Percentiles rank a stretch among this genome's conserved stretches.
These are phyloP conservation scores for Cavenderia fasciculata DNA, from an alignment of 78 protist genomes.

Conservation along the genomic window DNA sequence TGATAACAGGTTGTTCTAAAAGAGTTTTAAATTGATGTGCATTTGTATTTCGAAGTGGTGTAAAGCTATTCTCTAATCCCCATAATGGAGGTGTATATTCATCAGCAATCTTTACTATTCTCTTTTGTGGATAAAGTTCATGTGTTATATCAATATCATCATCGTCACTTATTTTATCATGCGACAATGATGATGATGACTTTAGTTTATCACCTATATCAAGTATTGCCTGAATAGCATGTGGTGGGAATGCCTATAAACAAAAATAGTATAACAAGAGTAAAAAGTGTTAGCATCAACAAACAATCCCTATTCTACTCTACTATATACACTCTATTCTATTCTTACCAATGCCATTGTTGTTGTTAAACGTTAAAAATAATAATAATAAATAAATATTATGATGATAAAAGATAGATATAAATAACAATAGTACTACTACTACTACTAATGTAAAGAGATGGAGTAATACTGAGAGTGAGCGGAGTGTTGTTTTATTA, in stretches of 20 bases:
- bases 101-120: background rate
- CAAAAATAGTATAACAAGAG: too few relatives aligned
- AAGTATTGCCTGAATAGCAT: conserved; percentile 72
- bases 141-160: background rate
- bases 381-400: too few relatives aligned
- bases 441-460: too few relatives aligned
- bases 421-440: too few relatives aligned
- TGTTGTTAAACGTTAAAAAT: too few relatives aligned
- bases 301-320: too few relatives aligned
- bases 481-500: too few relatives aligned
- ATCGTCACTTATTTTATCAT: background rate
- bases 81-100: background rate
- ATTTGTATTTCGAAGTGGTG: background rate
- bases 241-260: conserved; percentile 74
- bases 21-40: conserved; percentile 7
- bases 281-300: too few relatives aligned
- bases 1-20: conserved; percentile 2
- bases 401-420: too few relatives aligned
- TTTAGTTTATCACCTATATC: conserved; percentile 31
- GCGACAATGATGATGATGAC: background rate
- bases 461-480: too few relatives aligned
- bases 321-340: too few relatives aligned
- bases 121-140: background rate
- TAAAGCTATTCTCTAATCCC: background rate
- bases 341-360: too few relatives aligned